Conservation (phyloP, 495 filamentous ascomycete species). For the Parathielavia appendiculata region DNA sequence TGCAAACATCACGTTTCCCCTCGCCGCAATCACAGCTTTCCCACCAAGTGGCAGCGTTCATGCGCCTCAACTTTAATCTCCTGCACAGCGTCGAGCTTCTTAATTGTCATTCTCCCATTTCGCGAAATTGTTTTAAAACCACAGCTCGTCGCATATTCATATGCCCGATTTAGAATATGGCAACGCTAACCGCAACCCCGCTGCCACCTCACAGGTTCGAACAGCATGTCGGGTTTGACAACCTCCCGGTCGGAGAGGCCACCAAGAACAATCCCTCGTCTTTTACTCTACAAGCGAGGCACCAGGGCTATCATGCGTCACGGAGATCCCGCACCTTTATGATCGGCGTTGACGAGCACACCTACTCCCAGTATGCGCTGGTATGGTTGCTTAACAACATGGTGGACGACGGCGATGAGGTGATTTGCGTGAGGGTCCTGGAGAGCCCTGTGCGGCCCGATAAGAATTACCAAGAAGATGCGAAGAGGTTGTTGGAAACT, state of each 20-base stretch:
- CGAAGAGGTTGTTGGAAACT: conserved; percentile 64
- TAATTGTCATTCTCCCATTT: not conserved
- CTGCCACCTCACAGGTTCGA: conserved; percentile 48
- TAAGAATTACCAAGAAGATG: conserved; percentile 75
- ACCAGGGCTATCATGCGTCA: conserved; percentile 81
- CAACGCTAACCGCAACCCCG: conserved; percentile 38
- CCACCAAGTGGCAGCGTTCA: not conserved
- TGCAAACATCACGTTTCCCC: conserved; percentile 17
- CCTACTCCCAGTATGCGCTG: conserved; percentile 91
- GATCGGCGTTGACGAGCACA: conserved; percentile 89
- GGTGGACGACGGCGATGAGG: conserved; percentile 94
- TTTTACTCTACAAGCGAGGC: conserved; percentile 80
- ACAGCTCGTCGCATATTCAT: not conserved
- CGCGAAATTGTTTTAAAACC: not conserved
- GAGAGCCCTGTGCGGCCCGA: conserved; percentile 78
- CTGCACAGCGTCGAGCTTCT: not conserved
- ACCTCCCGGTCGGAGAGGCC: conserved; percentile 62
- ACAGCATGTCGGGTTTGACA: conserved; percentile 83
- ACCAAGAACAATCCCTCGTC: conserved; percentile 75
- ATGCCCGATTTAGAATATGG: conserved; percentile 31
- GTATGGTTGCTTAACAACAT: conserved; percentile 92
- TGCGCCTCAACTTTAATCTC: not conserved
- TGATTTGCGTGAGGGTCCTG: conserved; percentile 86
- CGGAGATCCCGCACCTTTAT: conserved; percentile 86
- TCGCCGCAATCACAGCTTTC: conserved; percentile 11